phyloP scores from a whole-genome alignment of 1,284 basidiomycete species.

The Phellinidium pouzarii region DNA sequence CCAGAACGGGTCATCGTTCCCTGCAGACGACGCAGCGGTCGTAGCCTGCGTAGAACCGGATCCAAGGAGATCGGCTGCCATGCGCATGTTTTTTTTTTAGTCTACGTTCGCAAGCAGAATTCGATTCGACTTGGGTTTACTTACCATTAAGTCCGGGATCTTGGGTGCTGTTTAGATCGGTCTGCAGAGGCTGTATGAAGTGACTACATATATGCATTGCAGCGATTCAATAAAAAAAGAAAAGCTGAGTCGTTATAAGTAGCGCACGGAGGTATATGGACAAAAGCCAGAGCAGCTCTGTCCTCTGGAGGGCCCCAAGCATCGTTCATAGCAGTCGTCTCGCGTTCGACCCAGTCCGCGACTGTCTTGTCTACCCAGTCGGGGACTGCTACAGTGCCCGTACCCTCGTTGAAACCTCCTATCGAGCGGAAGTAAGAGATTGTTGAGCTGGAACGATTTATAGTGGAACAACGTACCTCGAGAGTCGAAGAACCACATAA shows the following conservation, averaged over 20 bases:
- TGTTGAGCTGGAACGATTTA: not conserved
- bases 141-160: conserved; percentile 60
- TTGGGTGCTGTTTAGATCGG: conserved; percentile 37
- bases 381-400: conserved; percentile 38
- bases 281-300: conserved; percentile 55
- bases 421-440: not conserved
- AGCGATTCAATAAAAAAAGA: not conserved
- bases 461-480: conserved; percentile 35
- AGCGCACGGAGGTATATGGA: conserved; percentile 62
- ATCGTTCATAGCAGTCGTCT: conserved; percentile 44
- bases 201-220: conserved; percentile 37
- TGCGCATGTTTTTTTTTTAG: not conserved
- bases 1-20: conserved; percentile 56
- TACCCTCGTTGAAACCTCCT: conserved; percentile 44
- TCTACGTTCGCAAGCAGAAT: not conserved
- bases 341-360: conserved; percentile 49
- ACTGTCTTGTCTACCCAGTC: conserved; percentile 66
- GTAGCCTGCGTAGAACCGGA: conserved; percentile 55
- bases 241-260: not conserved
- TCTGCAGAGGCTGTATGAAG: conserved; percentile 44
- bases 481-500: conserved; percentile 72
- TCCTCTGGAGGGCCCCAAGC: conserved; percentile 49
- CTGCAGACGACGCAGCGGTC: conserved; percentile 28
- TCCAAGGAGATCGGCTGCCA: conserved; percentile 46
- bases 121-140: not conserved